These are phyloP conservation scores for Globisporangium spinosum DNA, from an alignment of 352 stramenopile genomes.

Conservation along the genomic window DNA sequence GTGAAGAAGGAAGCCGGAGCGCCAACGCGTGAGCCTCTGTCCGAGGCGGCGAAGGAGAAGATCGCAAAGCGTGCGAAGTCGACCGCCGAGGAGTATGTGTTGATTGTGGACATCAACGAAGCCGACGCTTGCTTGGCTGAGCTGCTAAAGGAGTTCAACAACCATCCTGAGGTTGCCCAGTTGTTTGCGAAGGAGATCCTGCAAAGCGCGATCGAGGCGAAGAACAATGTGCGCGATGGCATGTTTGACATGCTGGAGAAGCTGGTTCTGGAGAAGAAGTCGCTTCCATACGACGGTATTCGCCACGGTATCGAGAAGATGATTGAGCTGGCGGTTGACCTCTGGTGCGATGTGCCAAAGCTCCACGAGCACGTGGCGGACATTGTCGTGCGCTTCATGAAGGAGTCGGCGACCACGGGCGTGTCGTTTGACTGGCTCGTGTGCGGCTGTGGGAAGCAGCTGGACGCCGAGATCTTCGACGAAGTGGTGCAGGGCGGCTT, in stretches of 20 bases:
- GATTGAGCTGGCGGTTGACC: conserved; percentile 52
- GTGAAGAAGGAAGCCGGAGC: conserved; percentile 34
- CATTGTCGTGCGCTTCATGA: conserved; percentile 70
- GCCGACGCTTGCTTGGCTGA: conserved; percentile 61
- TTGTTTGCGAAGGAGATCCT: conserved; percentile 61
- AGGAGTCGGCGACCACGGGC: conserved; percentile 47
- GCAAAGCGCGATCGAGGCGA: conserved; percentile 62
- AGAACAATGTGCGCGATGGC: conserved; percentile 40
- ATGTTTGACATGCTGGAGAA: conserved; percentile 74
- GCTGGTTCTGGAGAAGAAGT: conserved; percentile 57
- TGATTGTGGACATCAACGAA: conserved; percentile 65
- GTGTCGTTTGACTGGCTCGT: conserved; percentile 74
- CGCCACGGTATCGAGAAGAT: conserved; percentile 57
- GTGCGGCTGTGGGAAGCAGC: conserved; percentile 34
- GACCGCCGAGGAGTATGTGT: conserved; percentile 75
- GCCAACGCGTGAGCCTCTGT: conserved; percentile 36
- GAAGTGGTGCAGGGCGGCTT: conserved; percentile 72
- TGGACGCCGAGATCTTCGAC: conserved; percentile 61
- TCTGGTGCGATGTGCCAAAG: conserved; percentile 84
- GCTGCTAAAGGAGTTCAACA: conserved; percentile 62
- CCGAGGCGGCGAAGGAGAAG: conserved; percentile 57
- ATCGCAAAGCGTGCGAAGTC: conserved; percentile 79
- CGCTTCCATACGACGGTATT: conserved; percentile 52
- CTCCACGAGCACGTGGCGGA: conserved; percentile 70
- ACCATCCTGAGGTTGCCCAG: conserved; percentile 49